Evolutionary conservation across 2,329 filamentous ascomycete species (phyloP), one percentile per base, ranked within the genome.

Genomic region (Aspergillus thermomutatus): DNA sequence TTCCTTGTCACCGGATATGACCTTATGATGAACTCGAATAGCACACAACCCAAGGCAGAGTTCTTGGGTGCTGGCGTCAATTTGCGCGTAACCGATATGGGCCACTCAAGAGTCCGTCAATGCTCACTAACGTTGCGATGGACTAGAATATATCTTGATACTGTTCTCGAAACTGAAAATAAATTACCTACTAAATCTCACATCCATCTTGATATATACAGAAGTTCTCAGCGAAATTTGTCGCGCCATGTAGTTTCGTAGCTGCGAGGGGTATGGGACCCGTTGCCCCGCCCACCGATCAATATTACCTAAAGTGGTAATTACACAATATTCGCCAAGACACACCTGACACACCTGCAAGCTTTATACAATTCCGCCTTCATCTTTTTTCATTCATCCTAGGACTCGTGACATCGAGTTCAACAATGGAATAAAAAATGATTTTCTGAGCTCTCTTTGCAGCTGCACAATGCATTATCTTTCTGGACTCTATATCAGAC

Each of bases 321-420:
- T 64, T 46, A 45, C 54, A 53, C 62, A 72, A 69, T 62, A 65
- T 66, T 66, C 70, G 71, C 72, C 72, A 74, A 74, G 71, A 66
- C 64, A 51, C 50, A 55, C 45, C 50, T 37, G 52, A 56, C 60
- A 55, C 56, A 28, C 48, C 56, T 37, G 49, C 40, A 43, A 41
- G 28, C 41, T 52, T 17, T 14, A 4, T 26, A 3, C 10, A 41
- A 45, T 52, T 17, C 31, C 7, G 55, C 23, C 11, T 41, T 23
- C 26, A 19, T 4, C 40, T 43, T 41, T 27, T 27, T 37, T 49
- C 28, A 11, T 50, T 19, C 28, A n/a, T 23, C 25, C n/a, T 4
- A 5, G 48, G 10, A 21, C 25, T 37, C 4, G 8, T 40, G 27
- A 25, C 19, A 34, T 49, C 34, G 8, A 11, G 10, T 14, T 46